Conservation (phyloP, 805 yeast genomes). For the Saccharomycopsis microspora region DNA sequence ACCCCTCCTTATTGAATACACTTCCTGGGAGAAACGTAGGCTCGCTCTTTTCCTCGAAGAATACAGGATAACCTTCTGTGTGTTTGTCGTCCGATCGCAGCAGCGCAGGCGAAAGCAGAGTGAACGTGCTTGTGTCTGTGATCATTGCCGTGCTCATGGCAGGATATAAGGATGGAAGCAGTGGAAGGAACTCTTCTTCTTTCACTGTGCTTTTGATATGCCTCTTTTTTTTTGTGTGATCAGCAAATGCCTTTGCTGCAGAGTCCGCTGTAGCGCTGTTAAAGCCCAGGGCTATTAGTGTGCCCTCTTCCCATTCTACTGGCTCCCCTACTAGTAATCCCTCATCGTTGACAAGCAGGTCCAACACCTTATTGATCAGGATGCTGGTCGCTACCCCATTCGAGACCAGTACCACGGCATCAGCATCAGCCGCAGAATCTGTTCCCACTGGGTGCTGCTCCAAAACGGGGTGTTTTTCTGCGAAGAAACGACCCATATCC, state of each 20-base stretch:
- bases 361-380: conserved; percentile 38
- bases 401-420: neutral
- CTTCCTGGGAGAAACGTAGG: too few relatives aligned
- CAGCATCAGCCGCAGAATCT: neutral
- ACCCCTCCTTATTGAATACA: too few relatives aligned
- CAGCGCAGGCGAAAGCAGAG: too few relatives aligned
- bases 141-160: neutral
- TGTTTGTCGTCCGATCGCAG: too few relatives aligned
- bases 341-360: conserved; percentile 29
- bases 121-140: neutral
- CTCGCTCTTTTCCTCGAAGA: too few relatives aligned
- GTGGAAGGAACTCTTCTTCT: too few relatives aligned
- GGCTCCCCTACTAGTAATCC: conserved; percentile 30
- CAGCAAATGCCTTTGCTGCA: conserved; percentile 24
- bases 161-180: too few relatives aligned
- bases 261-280: conserved; percentile 17
- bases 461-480: neutral
- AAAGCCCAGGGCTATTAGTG: conserved; percentile 24
- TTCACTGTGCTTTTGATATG: conserved; percentile 1
- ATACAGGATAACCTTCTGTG: too few relatives aligned
- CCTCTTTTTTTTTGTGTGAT: conserved; percentile 19
- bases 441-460: neutral
- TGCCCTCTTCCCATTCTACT: conserved; percentile 35
- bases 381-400: conserved; percentile 12
- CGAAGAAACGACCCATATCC: conserved; percentile 8